Percentiles rank a stretch among this genome's conserved stretches.
Conservation (phyloP, 2,329 filamentous ascomycete species). For the Diaporthe australafricana region DNA sequence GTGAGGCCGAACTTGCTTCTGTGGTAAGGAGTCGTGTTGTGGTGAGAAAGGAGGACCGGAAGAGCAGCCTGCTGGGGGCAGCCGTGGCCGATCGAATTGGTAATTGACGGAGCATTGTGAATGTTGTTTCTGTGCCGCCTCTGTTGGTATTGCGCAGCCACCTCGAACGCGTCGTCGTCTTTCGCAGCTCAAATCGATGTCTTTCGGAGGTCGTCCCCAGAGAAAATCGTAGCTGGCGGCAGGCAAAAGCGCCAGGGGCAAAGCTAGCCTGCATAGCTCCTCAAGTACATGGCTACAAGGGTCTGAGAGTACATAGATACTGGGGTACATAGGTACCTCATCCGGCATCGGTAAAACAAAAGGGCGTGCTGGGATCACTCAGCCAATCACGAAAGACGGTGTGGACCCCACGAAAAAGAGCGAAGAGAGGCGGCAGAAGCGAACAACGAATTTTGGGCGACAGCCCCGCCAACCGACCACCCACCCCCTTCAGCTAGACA, state of each 20-base stretch:
- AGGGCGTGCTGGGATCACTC: slow-evolving; percentile 24
- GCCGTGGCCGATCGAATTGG: slow-evolving; percentile 31
- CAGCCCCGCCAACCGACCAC: slow-evolving; percentile 28
- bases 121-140: neutral
- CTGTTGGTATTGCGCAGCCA: neutral
- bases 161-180: neutral
- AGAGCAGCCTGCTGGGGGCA: slow-evolving; percentile 29
- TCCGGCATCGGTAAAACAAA: slow-evolving; percentile 31
- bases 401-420: slow-evolving; percentile 38
- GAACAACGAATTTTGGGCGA: slow-evolving; percentile 38
- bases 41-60: slow-evolving; percentile 13
- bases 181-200: neutral
- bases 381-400: slow-evolving; percentile 12
- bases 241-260: slow-evolving; percentile 17
- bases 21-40: slow-evolving; percentile 10
- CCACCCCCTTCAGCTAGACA: slow-evolving; percentile 25
- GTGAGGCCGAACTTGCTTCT: neutral
- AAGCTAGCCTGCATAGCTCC: slow-evolving; percentile 1
- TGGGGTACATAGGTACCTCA: neutral
- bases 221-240: slow-evolving; percentile 18
- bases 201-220: neutral
- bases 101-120: slow-evolving; percentile 33
- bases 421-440: neutral
- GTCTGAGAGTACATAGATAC: no score
- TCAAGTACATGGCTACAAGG: slow-evolving; percentile 2